Conservation (phyloP, 495 filamentous ascomycete genomes). For the Aspergillus wentii region DNA sequence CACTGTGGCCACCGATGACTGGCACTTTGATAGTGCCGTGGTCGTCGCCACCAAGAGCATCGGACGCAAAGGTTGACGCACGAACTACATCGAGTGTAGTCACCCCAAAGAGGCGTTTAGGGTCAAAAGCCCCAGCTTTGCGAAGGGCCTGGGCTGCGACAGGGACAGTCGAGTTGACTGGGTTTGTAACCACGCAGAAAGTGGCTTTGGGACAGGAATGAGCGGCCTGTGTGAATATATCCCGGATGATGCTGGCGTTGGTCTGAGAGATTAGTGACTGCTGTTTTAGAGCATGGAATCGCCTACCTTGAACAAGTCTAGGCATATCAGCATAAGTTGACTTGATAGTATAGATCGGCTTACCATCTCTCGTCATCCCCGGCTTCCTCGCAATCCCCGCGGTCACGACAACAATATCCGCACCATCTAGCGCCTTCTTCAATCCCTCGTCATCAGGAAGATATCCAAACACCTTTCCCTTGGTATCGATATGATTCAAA, state of each 20-base stretch:
- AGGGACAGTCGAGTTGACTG: conserved; percentile 86
- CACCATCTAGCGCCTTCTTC: conserved; percentile 70
- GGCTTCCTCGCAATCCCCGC: conserved; percentile 94
- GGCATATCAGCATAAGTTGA: no score
- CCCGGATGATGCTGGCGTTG: conserved; percentile 85
- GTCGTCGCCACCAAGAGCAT: conserved; percentile 56
- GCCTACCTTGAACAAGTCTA: not conserved
- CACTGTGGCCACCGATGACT: conserved; percentile 82
- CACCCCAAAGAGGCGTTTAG: conserved; percentile 82
- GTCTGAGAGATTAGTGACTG: conserved; percentile 5
- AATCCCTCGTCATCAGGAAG: conserved; percentile 74
- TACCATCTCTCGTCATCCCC: conserved; percentile 84
- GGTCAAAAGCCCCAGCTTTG: conserved; percentile 77
- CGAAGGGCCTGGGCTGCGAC: conserved; percentile 85
- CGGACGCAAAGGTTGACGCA: conserved; percentile 76
- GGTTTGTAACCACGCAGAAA: conserved; percentile 82
- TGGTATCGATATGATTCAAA: conserved; percentile 85
- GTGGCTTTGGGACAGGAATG: conserved; percentile 73
- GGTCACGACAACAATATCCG: conserved; percentile 84
- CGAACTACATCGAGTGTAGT: conserved; percentile 88
- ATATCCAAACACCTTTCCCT: conserved; percentile 76
- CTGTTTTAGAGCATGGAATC: no score
- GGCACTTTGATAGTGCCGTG: conserved; percentile 77
- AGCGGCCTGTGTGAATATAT: conserved; percentile 78
- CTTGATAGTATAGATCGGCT: no score